A percentile compares a stretch with the other conserved stretches of the same genome.
These are phyloP conservation scores for Salvia sclarea DNA, from an alignment of 305 asterid species.

Conservation along the genomic window DNA sequence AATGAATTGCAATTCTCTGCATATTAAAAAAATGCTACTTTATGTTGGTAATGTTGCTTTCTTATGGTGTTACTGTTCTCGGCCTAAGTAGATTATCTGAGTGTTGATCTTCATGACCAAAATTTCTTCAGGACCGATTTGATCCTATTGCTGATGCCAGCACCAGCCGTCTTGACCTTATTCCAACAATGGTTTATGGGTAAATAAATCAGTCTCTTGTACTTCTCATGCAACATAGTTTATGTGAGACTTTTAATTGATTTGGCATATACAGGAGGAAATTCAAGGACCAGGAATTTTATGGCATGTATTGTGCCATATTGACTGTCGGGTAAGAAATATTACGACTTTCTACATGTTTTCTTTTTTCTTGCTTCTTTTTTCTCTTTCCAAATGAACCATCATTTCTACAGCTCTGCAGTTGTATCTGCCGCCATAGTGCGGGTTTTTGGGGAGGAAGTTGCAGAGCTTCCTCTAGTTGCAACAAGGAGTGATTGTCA, in stretches of 20 bases:
- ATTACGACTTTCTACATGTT: not conserved
- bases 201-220: conserved; percentile 44
- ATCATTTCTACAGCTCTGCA: conserved; percentile 46
- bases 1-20: too few relatives aligned
- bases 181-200: conserved; percentile 87
- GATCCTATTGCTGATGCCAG: conserved; percentile 80
- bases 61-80: conserved; percentile 13
- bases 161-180: conserved; percentile 66
- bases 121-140: conserved; percentile 66
- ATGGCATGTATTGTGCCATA: conserved; percentile 79
- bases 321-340: conserved; percentile 65
- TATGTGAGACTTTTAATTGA: not conserved
- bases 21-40: not conserved
- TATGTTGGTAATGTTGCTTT: conserved; percentile 12
- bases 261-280: conserved; percentile 46
- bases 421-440: conserved; percentile 77
- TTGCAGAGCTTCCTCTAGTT: conserved; percentile 87
- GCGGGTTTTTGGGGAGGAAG: conserved; percentile 76
- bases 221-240: not conserved
- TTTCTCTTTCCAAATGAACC: conserved; percentile 20
- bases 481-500: conserved; percentile 62
- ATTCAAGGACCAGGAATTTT: conserved; percentile 65
- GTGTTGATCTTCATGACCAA: conserved; percentile 11
- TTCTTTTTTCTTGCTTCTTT: not conserved
- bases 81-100: conserved; percentile 21